Evolutionary conservation across 192 early-diverging fungal genomes (phyloP).

Genomic region (Podila epicladia): DNA sequence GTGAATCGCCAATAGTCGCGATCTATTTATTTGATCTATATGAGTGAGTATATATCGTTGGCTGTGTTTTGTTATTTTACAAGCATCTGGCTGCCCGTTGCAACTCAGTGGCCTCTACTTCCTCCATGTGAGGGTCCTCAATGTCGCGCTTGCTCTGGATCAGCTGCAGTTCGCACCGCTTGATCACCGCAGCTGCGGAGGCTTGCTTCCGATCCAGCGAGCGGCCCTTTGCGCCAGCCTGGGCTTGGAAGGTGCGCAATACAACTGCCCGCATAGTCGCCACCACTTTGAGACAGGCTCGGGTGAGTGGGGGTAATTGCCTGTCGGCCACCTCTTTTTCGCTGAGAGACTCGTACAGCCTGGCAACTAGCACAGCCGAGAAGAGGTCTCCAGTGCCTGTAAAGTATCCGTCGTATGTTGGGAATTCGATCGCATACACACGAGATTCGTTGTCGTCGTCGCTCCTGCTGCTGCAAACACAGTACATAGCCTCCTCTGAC

Average conservation of each 20-base stretch:
- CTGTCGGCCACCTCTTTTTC: neutral
- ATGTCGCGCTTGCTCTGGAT: constrained; percentile 73
- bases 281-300: constrained; percentile 74
- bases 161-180: constrained; percentile 74
- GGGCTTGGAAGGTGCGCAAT: constrained; percentile 63
- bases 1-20: no score
- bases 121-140: constrained; percentile 56
- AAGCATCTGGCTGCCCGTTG: neutral
- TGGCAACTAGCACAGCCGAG: constrained; percentile 75
- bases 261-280: constrained; percentile 78
- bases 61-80: no score
- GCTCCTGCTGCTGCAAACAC: constrained; percentile 19
- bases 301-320: constrained; percentile 32
- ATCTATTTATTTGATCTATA: no score
- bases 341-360: constrained; percentile 56
- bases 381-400: constrained; percentile 96
- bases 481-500: constrained; percentile 15
- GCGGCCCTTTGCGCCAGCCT: constrained; percentile 24
- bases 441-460: constrained; percentile 18
- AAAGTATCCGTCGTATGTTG: constrained; percentile 79
- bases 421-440: constrained; percentile 79
- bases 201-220: constrained; percentile 21
- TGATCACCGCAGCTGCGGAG: constrained; percentile 55
- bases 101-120: constrained; percentile 30
- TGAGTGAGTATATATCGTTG: no score